Evolutionary conservation across 2,329 filamentous ascomycete genomes (phyloP).

Genomic region (Orbilia javanica): DNA sequence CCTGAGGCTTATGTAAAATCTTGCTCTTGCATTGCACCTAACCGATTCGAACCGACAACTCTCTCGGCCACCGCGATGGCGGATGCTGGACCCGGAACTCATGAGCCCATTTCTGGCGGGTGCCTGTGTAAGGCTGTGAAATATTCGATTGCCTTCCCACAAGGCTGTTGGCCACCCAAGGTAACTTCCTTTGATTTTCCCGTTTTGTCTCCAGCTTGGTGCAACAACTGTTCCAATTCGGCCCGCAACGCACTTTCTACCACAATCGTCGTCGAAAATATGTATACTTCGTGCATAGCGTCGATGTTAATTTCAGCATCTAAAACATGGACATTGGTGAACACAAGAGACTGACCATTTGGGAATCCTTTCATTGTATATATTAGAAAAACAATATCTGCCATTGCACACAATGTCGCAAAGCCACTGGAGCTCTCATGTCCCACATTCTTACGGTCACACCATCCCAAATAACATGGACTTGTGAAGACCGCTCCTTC

Average conservation of each 20-base stretch:
- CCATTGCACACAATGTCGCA: conserved; percentile 72
- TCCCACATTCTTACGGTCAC: conserved; percentile 66
- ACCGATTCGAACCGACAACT: conserved; percentile 18
- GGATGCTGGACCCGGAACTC: conserved; percentile 23
- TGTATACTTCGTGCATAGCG: neutral
- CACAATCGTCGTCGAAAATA: neutral
- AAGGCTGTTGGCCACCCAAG: conserved; percentile 60
- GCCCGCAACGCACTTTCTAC: neutral
- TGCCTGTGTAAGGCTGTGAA: conserved; percentile 70
- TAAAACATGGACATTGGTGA: neutral
- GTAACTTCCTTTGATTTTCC: conserved; percentile 15
- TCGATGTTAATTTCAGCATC: neutral
- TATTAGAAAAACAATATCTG: conserved; percentile 67
- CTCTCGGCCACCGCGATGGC: conserved; percentile 5
- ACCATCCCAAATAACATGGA: conserved; percentile 65
- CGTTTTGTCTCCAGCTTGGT: neutral
- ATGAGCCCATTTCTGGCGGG: conserved; percentile 67
- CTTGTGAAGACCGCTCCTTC: conserved; percentile 60
- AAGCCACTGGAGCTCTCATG: conserved; percentile 69
- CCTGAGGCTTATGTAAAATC: conserved; percentile 24
- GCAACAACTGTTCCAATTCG: neutral
- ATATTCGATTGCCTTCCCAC: conserved; percentile 68
- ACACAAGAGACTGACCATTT: neutral
- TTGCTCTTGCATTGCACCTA: neutral
- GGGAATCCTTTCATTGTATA: neutral